phyloP scores from a whole-genome alignment of 1,139 yeast species.

The Candida dubliniensis region DNA sequence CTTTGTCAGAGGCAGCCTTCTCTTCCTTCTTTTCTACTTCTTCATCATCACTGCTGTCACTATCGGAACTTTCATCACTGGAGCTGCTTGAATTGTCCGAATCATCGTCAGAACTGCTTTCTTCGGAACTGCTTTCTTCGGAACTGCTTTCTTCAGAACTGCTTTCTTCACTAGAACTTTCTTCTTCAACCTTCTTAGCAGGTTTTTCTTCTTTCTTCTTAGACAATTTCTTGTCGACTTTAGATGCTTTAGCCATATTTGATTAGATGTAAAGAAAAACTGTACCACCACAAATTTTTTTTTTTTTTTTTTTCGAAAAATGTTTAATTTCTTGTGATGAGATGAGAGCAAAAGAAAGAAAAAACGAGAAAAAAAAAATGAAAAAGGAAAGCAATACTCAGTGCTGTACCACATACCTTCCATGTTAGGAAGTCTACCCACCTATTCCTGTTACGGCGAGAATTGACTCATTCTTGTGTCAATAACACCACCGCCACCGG shows the following conservation, averaged over 20 bases:
- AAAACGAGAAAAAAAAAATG: not conserved
- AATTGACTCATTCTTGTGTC: not conserved
- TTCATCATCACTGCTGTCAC: constrained; percentile 23
- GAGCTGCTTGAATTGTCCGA: constrained; percentile 19
- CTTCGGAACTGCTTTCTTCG: constrained; percentile 1
- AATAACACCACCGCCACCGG: not conserved
- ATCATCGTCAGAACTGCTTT: constrained; percentile 17
- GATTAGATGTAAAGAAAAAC: not conserved
- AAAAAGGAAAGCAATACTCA: not conserved
- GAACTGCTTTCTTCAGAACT: constrained; percentile 4
- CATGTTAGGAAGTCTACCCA: not conserved
- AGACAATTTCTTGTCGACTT: constrained; percentile 26
- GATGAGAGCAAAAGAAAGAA: constrained; percentile 8
- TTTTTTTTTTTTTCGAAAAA: constrained; percentile 6
- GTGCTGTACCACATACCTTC: not conserved
- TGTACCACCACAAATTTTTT: constrained; percentile 1
- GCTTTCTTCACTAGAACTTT: constrained; percentile 17
- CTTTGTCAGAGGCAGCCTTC: constrained; percentile 25
- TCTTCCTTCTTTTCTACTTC: constrained; percentile 29
- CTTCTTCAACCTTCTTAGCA: constrained; percentile 25
- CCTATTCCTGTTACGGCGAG: constrained; percentile 2
- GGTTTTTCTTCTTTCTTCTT: constrained; percentile 16
- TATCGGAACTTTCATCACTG: no score
- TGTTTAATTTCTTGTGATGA: constrained; percentile 12
- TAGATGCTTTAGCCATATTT: constrained; percentile 33